Evolutionary conservation across 768 basidiomycete species (phyloP), one percentile per base, ranked within the genome.

Genomic region (Mycena pura): DNA sequence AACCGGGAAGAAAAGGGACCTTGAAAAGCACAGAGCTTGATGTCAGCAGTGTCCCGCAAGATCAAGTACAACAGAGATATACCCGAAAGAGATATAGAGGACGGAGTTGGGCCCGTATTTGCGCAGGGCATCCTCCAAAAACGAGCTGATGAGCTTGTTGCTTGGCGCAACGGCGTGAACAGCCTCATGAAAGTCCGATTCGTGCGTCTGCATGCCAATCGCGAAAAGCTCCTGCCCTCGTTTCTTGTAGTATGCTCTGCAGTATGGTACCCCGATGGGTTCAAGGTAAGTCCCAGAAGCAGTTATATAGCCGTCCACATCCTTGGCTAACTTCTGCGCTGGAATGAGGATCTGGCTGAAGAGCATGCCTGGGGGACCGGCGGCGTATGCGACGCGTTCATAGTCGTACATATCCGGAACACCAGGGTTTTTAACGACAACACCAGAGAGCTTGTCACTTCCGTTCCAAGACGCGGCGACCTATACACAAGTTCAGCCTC

Each of bases 11-110:
- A 25, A 52, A 7, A 57, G 4, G 21, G 62, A 63, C n/a, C 61
- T 62, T 34, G 22, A 11, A 15, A 24, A 27, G 19, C n/a, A n/a
- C n/a, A n/a, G n/a, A n/a, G n/a, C n/a, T n/a, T 1, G 17, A 24
- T 36, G 13, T 36, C 25, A 46, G 19, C 13, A 5, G 9, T 41
- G 36, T 4, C 31, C 11, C 31, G 13, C n/a, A 36, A 25, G 7
- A 22, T 10, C 10, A 29, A 32, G 28, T 1, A 11, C 13, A 17
- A 6, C 9, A 21, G 25, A 14, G 29, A n/a, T 49, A 41, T 22
- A 63, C 55, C 61, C 61, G 24, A 63, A 63, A n/a, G 61, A 57
- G 17, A 63, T 57, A 25, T 57, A 63, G 5, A 63, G 43, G 9
- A 57, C 54, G 8, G 61, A 63, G 8, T 52, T 51, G 19, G 25